phyloP scores from a whole-genome alignment of 441 rosid genomes.

The Jatropha podagrica region DNA sequence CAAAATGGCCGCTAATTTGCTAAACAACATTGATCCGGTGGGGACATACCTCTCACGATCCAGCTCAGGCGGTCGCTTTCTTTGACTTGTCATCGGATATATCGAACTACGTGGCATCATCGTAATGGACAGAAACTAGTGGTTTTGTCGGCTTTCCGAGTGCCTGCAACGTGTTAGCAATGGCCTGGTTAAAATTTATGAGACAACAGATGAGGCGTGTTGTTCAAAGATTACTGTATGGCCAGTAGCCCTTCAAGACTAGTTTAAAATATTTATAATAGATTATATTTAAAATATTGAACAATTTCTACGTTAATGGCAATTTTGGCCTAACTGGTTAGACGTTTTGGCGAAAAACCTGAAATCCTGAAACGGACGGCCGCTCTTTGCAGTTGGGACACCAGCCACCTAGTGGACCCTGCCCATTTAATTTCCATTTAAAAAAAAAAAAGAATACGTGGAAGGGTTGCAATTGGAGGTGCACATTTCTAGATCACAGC shows the following conservation, averaged over 20 bases:
- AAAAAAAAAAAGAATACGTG: background rate
- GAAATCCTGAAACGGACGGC: background rate
- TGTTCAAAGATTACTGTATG: background rate
- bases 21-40: background rate
- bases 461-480: background rate
- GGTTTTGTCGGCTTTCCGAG: background rate
- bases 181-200: background rate
- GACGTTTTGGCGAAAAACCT: background rate
- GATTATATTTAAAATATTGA: too few relatives aligned
- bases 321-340: background rate
- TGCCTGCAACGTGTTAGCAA: constrained; percentile 13
- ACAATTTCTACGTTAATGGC: background rate
- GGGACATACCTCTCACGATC: background rate
- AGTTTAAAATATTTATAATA: too few relatives aligned
- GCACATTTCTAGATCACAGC: background rate
- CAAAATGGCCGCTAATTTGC: background rate
- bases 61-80: constrained; percentile 11
- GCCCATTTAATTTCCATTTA: background rate
- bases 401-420: background rate
- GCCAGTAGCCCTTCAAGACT: background rate
- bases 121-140: background rate
- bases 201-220: constrained; percentile 7
- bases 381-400: background rate
- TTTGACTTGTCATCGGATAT: constrained; percentile 14
- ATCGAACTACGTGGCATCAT: constrained; percentile 20